Evolutionary conservation across 176 grass and related monocot species (phyloP).

Genomic region (Juncus inflexus): DNA sequence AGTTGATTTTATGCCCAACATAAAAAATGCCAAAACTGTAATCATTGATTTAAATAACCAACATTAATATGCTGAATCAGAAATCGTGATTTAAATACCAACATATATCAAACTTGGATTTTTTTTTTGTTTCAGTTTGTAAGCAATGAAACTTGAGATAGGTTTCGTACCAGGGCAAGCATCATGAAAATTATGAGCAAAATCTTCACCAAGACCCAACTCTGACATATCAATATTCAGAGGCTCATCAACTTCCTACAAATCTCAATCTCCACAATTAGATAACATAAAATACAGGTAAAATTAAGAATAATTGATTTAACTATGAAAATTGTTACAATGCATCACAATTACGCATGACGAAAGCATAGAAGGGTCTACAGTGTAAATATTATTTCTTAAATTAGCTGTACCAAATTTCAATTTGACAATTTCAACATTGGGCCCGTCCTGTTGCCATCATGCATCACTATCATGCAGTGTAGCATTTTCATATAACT

Average conservation of each 20-base stretch:
- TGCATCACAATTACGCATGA: too few relatives aligned
- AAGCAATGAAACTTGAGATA: neutral
- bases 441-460: neutral
- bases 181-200: conserved; percentile 62
- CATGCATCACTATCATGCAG: neutral
- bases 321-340: too few relatives aligned
- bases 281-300: neutral
- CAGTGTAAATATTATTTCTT: too few relatives aligned
- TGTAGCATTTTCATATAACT: neutral
- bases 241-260: conserved; percentile 85
- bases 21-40: too few relatives aligned
- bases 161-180: conserved; percentile 45
- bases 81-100: too few relatives aligned
- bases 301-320: too few relatives aligned
- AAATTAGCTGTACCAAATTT: neutral
- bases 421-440: neutral
- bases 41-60: too few relatives aligned
- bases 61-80: too few relatives aligned
- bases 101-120: too few relatives aligned
- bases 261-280: conserved; percentile 25
- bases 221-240: conserved; percentile 94
- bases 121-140: too few relatives aligned
- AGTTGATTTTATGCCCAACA: too few relatives aligned
- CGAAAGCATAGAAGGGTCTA: too few relatives aligned
- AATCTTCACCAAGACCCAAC: conserved; percentile 61